phyloP scores from a whole-genome alignment of 2,329 filamentous ascomycete species.

The Fusarium odoratissimum region DNA sequence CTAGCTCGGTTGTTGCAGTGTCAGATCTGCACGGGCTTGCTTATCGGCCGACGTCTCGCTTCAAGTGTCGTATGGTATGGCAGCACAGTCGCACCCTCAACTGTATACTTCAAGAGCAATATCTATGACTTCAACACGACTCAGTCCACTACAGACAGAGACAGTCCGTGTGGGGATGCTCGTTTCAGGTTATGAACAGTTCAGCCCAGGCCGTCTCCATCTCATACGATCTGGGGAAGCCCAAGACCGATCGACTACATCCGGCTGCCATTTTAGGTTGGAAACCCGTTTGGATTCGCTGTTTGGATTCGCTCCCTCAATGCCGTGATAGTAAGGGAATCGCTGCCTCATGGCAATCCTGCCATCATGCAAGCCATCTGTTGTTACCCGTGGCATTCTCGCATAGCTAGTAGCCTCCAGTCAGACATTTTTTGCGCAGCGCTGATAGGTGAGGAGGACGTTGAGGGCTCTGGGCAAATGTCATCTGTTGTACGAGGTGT shows the following conservation, averaged over 20 bases:
- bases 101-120: slow-evolving; percentile 8
- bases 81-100: slow-evolving; percentile 6
- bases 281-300: slow-evolving; percentile 22
- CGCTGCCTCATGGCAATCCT: slow-evolving; percentile 28
- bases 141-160: not conserved
- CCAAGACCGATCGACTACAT: slow-evolving; percentile 32
- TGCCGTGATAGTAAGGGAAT: slow-evolving; percentile 10
- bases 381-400: slow-evolving; percentile 14
- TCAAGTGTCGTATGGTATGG: slow-evolving; percentile 22
- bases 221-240: slow-evolving; percentile 29
- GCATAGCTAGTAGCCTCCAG: slow-evolving; percentile 23
- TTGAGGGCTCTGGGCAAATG: slow-evolving; percentile 33
- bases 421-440: slow-evolving; percentile 26
- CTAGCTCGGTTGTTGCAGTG: slow-evolving; percentile 11
- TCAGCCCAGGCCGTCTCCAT: slow-evolving; percentile 13
- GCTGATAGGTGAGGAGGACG: slow-evolving; percentile 7
- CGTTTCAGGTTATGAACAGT: slow-evolving; percentile 17
- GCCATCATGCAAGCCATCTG: slow-evolving; percentile 30
- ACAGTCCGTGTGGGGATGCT: slow-evolving; percentile 14
- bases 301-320: slow-evolving; percentile 23
- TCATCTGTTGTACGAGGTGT: slow-evolving; percentile 42
- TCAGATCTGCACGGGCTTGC: slow-evolving; percentile 6
- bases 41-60: slow-evolving; percentile 22
- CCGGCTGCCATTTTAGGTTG: slow-evolving; percentile 12
- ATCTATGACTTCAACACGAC: slow-evolving; percentile 10